Percentiles rank a stretch among this genome's conserved stretches.
These are phyloP conservation scores for California macrophylla DNA, from an alignment of 441 rosid genomes.

Conservation along the genomic window DNA sequence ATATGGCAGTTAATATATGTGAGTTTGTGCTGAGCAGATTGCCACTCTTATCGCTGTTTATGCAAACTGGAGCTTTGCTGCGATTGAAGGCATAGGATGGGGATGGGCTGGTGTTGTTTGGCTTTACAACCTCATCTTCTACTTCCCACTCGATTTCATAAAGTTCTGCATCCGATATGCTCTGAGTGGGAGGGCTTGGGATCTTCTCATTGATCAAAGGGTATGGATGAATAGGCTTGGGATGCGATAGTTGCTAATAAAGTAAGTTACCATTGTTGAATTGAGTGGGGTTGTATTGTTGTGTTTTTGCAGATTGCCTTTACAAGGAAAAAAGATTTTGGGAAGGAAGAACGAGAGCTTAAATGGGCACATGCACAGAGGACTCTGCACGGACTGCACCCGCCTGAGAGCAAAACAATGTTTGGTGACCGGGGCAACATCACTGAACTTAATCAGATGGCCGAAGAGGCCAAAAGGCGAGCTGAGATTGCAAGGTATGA, in stretches of 20 bases:
- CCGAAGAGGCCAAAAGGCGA: slow-evolving; percentile 40
- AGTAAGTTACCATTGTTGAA: background rate
- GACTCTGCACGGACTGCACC: slow-evolving; percentile 38
- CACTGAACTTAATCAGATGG: slow-evolving; percentile 34
- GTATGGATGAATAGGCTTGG: slow-evolving; percentile 18
- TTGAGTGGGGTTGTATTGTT: background rate
- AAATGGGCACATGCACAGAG: slow-evolving; percentile 51
- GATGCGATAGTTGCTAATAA: background rate
- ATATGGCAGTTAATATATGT: background rate
- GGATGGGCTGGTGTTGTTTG: slow-evolving; percentile 47
- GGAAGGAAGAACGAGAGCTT: slow-evolving; percentile 40
- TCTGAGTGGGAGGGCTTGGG: slow-evolving; percentile 42
- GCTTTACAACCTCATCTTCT: slow-evolving; percentile 36
- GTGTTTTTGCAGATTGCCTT: slow-evolving; percentile 34
- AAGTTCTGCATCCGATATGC: slow-evolving; percentile 40
- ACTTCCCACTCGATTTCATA: slow-evolving; percentile 39
- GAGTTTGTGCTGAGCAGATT: slow-evolving; percentile 21
- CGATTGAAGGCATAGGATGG: slow-evolving; percentile 41
- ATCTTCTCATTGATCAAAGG: slow-evolving; percentile 46
- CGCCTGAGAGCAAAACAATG: slow-evolving; percentile 33
- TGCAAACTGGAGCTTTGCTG: slow-evolving; percentile 41
- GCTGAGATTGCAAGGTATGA: slow-evolving; percentile 39
- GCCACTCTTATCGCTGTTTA: slow-evolving; percentile 40
- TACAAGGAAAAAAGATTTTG: slow-evolving; percentile 37
- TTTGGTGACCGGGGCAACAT: slow-evolving; percentile 29